phyloP scores from a whole-genome alignment of 768 basidiomycete species.

The Leccinum boreale region DNA sequence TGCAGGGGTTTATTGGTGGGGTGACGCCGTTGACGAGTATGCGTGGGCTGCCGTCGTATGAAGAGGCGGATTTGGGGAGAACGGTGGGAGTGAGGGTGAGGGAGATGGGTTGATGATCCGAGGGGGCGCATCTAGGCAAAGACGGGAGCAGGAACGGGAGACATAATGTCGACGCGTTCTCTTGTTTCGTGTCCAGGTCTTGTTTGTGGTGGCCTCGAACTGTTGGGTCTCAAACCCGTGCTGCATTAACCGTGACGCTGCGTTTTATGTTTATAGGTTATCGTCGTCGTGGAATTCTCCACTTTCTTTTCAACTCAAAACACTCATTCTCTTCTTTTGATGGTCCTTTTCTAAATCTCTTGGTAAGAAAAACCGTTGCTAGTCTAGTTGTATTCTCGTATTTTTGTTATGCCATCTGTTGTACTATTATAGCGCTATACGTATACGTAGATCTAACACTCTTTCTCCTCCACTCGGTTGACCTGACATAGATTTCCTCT shows the following conservation, averaged over 20 bases:
- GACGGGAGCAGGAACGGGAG: not conserved
- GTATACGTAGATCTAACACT: not conserved
- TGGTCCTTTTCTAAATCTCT: no score
- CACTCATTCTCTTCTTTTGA: not conserved
- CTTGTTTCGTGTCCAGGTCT: not conserved
- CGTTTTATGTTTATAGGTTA: not conserved
- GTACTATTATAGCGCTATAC: not conserved
- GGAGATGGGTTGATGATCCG: constrained; percentile 15
- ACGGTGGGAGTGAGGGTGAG: not conserved
- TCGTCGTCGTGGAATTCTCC: not conserved
- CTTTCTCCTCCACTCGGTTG: not conserved
- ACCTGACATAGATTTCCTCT: not conserved
- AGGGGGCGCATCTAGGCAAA: not conserved
- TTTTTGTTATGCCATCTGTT: not conserved
- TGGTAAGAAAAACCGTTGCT: no score
- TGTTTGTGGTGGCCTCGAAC: not conserved
- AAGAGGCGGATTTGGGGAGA: constrained; percentile 46
- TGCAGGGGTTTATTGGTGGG: constrained; percentile 86
- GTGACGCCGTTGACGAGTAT: constrained; percentile 80
- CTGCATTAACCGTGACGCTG: not conserved
- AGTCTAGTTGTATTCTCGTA: not conserved
- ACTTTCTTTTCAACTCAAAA: not conserved
- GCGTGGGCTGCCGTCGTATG: constrained; percentile 82
- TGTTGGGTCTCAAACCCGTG: not conserved
- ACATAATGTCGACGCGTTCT: not conserved